Evolutionary conservation across 2,329 filamentous ascomycete genomes (phyloP), one percentile per base, ranked within the genome.

Genomic region (Dichotomopilus funicola): DNA sequence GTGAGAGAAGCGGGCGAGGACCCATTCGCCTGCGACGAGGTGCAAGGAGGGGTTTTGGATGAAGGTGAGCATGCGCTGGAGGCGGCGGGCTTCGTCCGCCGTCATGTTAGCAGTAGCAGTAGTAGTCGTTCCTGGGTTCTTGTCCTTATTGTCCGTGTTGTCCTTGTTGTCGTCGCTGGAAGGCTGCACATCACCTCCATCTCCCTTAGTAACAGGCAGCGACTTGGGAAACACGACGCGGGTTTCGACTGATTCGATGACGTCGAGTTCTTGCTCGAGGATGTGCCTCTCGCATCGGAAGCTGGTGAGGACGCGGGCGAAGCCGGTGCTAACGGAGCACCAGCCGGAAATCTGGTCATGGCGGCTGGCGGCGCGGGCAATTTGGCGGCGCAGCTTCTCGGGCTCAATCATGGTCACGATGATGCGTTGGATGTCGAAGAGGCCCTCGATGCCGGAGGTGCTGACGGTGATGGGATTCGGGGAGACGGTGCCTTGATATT

Each of bases 401-500:
- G 55, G 40, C 51, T 66, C 57, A 6, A 63, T 43, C 59, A 68
- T 64, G 44, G 61, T 65, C 41, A 67, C 56, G 54, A 67, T 59
- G 33, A 67, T 62, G 46, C 66, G 60, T 57, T 67, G 65, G 9
- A 67, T 66, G 54, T 68, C 66, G 43, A 68, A 66, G n/a, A 67
- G 54, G 0, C 62, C 62, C 45, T 65, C 61, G 48, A 67, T 67
- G 6, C 66, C 66, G 9, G 65, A 65, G 46, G 59, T 66, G 60
- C 60, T 67, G 51, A 67, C 54, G 49, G 61, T 64, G 50, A 70
- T 69, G 36, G 67, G 68, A 55, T 69, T 69, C 19, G 67, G 68
- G 6, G 64, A 70, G 44, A 68, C 67, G 57, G 64, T 69, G 37
- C 57, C 62, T 10, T 19, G 34, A 5, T 5, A 5, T 12, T 63